Conservation (phyloP, 164 flowering plant species). For the Vitis labrusca region DNA sequence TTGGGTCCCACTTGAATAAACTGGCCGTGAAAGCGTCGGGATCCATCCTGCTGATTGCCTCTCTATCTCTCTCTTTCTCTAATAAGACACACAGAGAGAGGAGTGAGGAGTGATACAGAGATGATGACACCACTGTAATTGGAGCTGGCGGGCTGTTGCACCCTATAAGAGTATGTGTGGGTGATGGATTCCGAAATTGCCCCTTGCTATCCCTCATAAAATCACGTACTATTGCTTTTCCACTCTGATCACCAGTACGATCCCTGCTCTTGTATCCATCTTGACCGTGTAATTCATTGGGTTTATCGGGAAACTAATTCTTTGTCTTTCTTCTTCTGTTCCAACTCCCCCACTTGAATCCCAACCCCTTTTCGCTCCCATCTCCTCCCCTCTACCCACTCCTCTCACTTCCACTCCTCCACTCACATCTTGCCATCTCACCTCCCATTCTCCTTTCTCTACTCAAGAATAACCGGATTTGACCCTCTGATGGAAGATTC, state of each 20-base stretch:
- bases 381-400: too few relatives aligned
- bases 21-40: conserved; percentile 40
- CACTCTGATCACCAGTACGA: too few relatives aligned
- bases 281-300: too few relatives aligned
- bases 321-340: too few relatives aligned
- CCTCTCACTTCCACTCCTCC: background rate
- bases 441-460: background rate
- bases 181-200: conserved; percentile 6
- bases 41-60: conserved; percentile 23
- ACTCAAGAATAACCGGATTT: too few relatives aligned
- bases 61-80: background rate
- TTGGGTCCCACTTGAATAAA: conserved; percentile 45
- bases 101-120: too few relatives aligned
- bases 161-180: too few relatives aligned
- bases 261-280: too few relatives aligned
- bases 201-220: background rate
- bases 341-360: background rate
- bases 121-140: too few relatives aligned
- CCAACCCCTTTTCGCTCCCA: background rate
- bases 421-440: conserved; percentile 12
- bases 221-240: too few relatives aligned
- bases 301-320: background rate
- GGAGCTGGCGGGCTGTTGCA: too few relatives aligned
- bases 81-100: background rate
- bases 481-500: too few relatives aligned